Evolutionary conservation across 106 monocot species (phyloP), one percentile per base, ranked within the genome.

Genomic region (Narthecium ossifragum): DNA sequence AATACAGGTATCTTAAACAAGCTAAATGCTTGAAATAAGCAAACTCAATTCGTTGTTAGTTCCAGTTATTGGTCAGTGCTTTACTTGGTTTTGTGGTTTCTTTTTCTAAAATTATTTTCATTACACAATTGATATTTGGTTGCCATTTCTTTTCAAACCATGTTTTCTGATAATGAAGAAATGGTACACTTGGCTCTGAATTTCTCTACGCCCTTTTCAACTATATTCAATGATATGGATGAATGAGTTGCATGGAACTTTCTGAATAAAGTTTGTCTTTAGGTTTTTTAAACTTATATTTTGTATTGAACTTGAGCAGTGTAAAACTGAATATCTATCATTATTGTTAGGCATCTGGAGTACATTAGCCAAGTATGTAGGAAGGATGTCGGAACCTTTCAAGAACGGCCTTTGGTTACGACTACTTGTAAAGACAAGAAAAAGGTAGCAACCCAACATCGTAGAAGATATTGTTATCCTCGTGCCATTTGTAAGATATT

Each of bases 391-490:
- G 40, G 17, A 25, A 45, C 48, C 12, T 25, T 14, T 56, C 50
- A 62, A 55, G 73, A 70, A 64, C 74, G 68, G 24, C 40, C 23
- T 70, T 61, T 67, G 12, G 53, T 34, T 41, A 58, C 25, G 41
- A 76, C 52, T 41, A 26, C 34, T 24, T 63, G 64, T n/a, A 79
- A 78, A 72, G 86, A 86, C 61, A 86, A 86, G 71, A 91, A 77
- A 68, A 80, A 71, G 91, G 91, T 91, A 73, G 45, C 2, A 23
- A n/a, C 5, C 39, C 48, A 5, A 57, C n/a, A 17, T 48, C 53
- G 24, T 6, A 32, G 27, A 33, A 46, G 29, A 47, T 18, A 12
- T 20, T 55, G 5, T n/a, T 21, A 32, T 53, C 18, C 62, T 26
- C 26, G 14, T 29, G 37, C 31, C 15, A 49, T 3, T 65, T 57